These are phyloP conservation scores for Beta macrorhiza DNA, from an alignment of 179 eudicot genomes.

Conservation along the genomic window DNA sequence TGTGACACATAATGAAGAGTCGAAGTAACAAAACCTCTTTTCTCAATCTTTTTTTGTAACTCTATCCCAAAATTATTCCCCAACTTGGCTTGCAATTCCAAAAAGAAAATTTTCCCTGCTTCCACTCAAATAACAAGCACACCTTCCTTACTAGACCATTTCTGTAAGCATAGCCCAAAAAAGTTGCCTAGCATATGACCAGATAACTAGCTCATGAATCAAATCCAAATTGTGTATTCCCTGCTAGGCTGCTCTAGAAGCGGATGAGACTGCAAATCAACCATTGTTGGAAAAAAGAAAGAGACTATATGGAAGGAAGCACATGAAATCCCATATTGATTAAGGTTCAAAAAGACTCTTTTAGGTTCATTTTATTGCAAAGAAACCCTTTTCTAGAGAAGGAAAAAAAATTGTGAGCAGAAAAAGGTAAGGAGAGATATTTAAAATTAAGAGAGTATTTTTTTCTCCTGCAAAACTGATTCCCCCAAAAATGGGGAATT, in stretches of 20 bases:
- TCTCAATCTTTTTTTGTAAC: neutral
- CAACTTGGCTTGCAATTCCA: neutral
- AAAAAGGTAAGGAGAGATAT: neutral
- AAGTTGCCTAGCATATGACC: neutral
- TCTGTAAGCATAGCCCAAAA: neutral
- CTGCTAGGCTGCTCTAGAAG: neutral
- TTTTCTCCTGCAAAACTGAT: too few relatives aligned
- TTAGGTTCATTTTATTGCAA: neutral
- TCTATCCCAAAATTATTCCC: conserved; percentile 2
- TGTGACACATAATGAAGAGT: neutral
- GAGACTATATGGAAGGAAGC: neutral
- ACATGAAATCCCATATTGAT: neutral
- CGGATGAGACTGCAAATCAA: neutral
- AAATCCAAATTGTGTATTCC: neutral
- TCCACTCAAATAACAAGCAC: neutral
- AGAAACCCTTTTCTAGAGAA: neutral
- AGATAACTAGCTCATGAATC: neutral
- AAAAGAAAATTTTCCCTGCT: neutral
- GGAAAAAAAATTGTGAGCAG: neutral
- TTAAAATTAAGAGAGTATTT: too few relatives aligned
- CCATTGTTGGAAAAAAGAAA: neutral
- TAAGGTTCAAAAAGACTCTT: neutral
- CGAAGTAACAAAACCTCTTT: neutral
- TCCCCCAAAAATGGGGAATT: too few relatives aligned
- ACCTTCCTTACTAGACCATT: neutral